phyloP scores from a whole-genome alignment of 768 basidiomycete species.

The Psilocybe tampanensis region DNA sequence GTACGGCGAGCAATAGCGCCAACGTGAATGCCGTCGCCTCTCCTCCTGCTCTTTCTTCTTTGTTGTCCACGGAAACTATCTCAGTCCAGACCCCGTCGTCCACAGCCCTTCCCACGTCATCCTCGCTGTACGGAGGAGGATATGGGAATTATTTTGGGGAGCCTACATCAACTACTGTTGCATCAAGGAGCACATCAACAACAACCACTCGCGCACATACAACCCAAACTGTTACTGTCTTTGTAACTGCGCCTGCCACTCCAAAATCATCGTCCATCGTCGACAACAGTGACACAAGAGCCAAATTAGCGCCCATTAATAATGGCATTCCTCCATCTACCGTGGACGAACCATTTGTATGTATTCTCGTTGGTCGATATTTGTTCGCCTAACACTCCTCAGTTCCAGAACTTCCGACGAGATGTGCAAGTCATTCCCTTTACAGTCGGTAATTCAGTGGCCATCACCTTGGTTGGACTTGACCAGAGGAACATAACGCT shows the following conservation, averaged over 20 bases:
- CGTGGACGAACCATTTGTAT: slow-evolving; percentile 16
- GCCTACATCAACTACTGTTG: slow-evolving; percentile 2
- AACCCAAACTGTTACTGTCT: slow-evolving; percentile 27
- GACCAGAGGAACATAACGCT: slow-evolving; percentile 33
- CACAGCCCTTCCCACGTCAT: slow-evolving; percentile 2
- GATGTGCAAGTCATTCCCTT: slow-evolving; percentile 18
- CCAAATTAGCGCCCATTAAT: neutral
- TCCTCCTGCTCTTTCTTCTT: neutral
- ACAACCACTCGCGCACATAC: slow-evolving; percentile 10
- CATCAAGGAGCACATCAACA: slow-evolving; percentile 5
- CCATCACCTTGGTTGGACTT: slow-evolving; percentile 19
- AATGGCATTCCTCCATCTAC: slow-evolving; percentile 17
- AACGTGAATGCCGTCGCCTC: slow-evolving; percentile 14
- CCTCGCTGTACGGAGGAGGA: slow-evolving; percentile 9
- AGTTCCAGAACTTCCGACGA: slow-evolving; percentile 14
- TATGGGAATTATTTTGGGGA: neutral
- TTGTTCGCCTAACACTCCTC: neutral
- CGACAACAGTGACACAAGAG: neutral
- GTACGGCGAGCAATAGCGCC: slow-evolving; percentile 24
- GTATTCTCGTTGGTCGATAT: neutral
- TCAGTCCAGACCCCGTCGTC: neutral
- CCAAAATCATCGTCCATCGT: slow-evolving; percentile 4
- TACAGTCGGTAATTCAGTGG: slow-evolving; percentile 5
- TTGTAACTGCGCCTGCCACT: slow-evolving; percentile 23
- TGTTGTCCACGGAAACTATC: neutral